Evolutionary conservation across 495 filamentous ascomycete species (phyloP).

Genomic region (Xylaria scruposa): DNA sequence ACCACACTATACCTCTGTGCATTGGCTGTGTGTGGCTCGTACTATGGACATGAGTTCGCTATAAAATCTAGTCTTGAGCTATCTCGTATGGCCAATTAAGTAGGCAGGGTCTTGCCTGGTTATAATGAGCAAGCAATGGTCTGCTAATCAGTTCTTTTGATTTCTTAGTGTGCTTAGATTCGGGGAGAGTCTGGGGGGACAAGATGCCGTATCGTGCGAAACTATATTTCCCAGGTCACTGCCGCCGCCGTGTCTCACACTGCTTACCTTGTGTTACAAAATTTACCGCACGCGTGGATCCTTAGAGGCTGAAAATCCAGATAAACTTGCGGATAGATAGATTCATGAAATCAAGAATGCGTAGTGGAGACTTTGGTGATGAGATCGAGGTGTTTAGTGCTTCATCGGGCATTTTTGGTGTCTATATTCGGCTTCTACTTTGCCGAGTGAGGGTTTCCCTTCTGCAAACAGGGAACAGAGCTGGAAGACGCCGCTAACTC

Average conservation of each 20-base stretch:
- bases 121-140: neutral
- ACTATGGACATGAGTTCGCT: neutral
- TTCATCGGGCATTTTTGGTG: slow-evolving; percentile 17
- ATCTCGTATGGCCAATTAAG: neutral
- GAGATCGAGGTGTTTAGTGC: slow-evolving; percentile 23
- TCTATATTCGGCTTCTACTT: neutral
- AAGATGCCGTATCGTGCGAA: too few species aligned
- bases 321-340: neutral
- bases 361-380: slow-evolving; percentile 12
- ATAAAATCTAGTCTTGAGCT: neutral
- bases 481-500: neutral
- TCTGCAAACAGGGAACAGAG: neutral
- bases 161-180: neutral
- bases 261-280: neutral
- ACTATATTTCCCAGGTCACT: neutral
- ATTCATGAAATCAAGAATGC: slow-evolving; percentile 3
- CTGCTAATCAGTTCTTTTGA: neutral
- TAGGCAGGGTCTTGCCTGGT: neutral
- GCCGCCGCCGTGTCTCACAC: neutral
- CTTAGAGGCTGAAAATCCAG: neutral
- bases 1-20: neutral
- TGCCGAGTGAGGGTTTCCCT: neutral
- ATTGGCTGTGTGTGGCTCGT: neutral
- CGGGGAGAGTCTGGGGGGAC: too few species aligned
- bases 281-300: neutral